Base-by-base conservation (phyloP, 1,284 basidiomycete species). In the Trichosporon asahii region DNA sequence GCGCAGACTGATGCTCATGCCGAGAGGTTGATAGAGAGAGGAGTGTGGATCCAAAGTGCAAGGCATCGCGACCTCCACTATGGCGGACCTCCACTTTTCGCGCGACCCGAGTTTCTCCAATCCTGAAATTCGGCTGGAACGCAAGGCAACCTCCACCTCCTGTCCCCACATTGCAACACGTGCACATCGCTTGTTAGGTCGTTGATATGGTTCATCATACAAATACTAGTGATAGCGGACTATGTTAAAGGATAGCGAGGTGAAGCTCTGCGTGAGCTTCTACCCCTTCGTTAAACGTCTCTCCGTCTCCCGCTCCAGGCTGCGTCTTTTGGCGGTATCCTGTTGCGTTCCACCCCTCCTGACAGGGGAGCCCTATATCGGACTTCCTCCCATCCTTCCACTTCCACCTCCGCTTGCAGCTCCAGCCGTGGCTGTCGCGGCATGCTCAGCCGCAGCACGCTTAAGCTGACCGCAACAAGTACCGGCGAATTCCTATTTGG, bases 401-500 rank as follows among this genome's bases (percentile, higher is more conserved):
- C 57, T 23, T 33, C 27, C 57, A 15, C 55, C 55, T 15, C 27
- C 27, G 18, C 11, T 21, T 27, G 57, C 27, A 15, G 57, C 27
- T 27, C 27, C 23, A 27, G 55, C 23, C 18, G 55, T 14, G 8
- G 57, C 14, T 0, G 29, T 27, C 57, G 57, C 57, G 7, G 57
- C 57, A 12, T 31, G 57, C 57, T 61, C 57, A 18, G 57, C 57
- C 14, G 57, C 57, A n/a, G 57, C 57, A 18, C 57, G 57, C 57
- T 61, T 61, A 29, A 61, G 57, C 57, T 61, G 57, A 7, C 57
- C 57, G 57, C 57, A 61, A 61, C 57, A 61, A 23, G 57, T 61
- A 61, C 57, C 57, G 31, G 57, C 57, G 57, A 61, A n/a, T 61
- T 61, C 57, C 57, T 61, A 61, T 61, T 61, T 61, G 25, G 53